Conservation (phyloP, 2,329 filamentous ascomycete genomes). For the Chaetomiaceae sp. region DNA sequence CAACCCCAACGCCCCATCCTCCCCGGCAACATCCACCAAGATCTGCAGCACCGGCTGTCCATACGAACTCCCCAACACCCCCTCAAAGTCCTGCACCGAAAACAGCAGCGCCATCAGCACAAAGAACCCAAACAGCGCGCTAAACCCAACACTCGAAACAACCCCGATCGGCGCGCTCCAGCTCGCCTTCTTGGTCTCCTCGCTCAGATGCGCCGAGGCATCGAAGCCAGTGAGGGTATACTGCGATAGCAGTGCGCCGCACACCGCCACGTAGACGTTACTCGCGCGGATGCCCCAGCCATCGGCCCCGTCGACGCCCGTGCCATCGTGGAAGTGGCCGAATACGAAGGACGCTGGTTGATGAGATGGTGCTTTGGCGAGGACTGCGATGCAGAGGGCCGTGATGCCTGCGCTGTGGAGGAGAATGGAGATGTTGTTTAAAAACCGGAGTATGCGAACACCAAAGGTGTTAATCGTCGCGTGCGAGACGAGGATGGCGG, state of each 20-base stretch:
- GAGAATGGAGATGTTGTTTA: slow-evolving; percentile 54
- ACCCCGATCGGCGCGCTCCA: slow-evolving; percentile 57
- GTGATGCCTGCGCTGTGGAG: slow-evolving; percentile 51
- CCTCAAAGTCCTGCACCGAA: slow-evolving; percentile 53
- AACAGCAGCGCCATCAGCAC: slow-evolving; percentile 55
- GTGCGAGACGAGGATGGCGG: slow-evolving; percentile 51
- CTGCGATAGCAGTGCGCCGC: slow-evolving; percentile 51
- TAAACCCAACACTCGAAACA: slow-evolving; percentile 52
- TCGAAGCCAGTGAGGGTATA: slow-evolving; percentile 36
- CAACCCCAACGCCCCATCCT: slow-evolving; percentile 50
- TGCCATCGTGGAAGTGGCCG: slow-evolving; percentile 40
- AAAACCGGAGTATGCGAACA: slow-evolving; percentile 49
- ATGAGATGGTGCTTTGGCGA: slow-evolving; percentile 54
- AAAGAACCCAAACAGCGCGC: slow-evolving; percentile 55
- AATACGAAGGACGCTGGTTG: slow-evolving; percentile 55
- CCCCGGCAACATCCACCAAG: slow-evolving; percentile 52
- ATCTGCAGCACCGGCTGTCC: slow-evolving; percentile 56
- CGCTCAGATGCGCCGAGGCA: slow-evolving; percentile 47
- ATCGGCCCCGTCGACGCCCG: slow-evolving; percentile 37
- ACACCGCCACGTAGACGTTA: slow-evolving; percentile 50
- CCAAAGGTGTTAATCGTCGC: slow-evolving; percentile 55
- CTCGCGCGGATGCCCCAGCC: slow-evolving; percentile 52
- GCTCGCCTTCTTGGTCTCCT: slow-evolving; percentile 53
- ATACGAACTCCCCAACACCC: slow-evolving; percentile 42
- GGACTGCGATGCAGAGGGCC: slow-evolving; percentile 49